Evolutionary conservation across 768 basidiomycete genomes (phyloP), one percentile per base, ranked within the genome.

Genomic region (Rhodotorula taiwanensis): DNA sequence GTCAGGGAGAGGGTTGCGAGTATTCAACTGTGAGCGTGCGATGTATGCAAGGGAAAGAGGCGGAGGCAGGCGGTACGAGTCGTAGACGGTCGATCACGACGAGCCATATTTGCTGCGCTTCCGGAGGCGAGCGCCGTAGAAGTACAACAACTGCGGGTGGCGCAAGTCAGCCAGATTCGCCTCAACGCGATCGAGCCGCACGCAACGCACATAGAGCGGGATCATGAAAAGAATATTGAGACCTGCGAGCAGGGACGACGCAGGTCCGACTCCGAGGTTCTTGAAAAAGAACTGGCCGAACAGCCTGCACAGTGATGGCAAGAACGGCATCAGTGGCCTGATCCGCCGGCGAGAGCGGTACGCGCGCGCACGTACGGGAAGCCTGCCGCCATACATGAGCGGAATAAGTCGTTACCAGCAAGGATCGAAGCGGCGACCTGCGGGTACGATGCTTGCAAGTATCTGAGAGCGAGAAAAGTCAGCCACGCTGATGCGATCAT

Each of bases 401-500:
- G 56, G 60, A 77, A 70, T 50, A 77, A 68, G 56, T 74, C 74
- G 69, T 77, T 77, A 1, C 71, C 70, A 5, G 77, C 76, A 1
- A 77, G 62, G 5, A 74, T 69, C 2, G 69, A 70, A 10, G 76
- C 76, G 1, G 76, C 72, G 31, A 47, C n/a, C 7, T 27, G 2
- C 15, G 69, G 71, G 64, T 75, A 76, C n/a, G 27, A 20, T 9
- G 20, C 5, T 13, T 58, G 57, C 1, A 58, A 41, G 41, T 58
- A 58, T 15, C 30, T 36, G n/a, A 5, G 4, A 11, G 23, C 6
- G 36, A 33, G 27, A 48, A 5, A 15, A 14, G 16, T 6, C 3
- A 18, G 27, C n/a, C 27, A 28, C 4, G 13, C 6, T 10, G 27
- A 14, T 16, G 23, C 18, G 49, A n/a, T n/a, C 14, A 4, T 21